Evolutionary conservation across 2,329 filamentous ascomycete genomes (phyloP), one percentile per base, ranked within the genome.

Genomic region (Microsporum canis): DNA sequence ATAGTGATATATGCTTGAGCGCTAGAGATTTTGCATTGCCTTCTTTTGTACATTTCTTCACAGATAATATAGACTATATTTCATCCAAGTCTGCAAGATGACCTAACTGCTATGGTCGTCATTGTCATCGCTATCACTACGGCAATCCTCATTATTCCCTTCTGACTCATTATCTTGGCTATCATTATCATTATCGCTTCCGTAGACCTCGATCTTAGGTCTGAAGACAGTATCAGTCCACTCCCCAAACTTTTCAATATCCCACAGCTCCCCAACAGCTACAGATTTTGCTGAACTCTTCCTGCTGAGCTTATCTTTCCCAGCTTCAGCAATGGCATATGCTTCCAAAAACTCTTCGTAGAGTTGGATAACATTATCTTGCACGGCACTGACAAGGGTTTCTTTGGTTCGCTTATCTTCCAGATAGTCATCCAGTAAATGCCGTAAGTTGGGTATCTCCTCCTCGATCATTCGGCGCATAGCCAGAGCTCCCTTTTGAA

Each of bases 271-370:
- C 79, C 81, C 66, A 34, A 34, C n/a, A 84, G 85, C n/a, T 81
- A 81, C 68, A 84, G 84, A 61, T 72, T 78, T 62, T 69, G 74
- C 17, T 65, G 60, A 49, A 71, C 67, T 68, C 69, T 34, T 67
- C 10, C 55, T 57, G 14, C 55, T 36, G 17, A 12, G 55, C 68
- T 61, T 64, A 65, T 61, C 65, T 63, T 60, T 68, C 67, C 23
- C 69, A 61, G 27, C 62, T 66, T 61, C 66, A 27, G 74, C 66
- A 58, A 77, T 78, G 6, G 75, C 73, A 64, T 79, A 79, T 29
- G 73, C 75, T 34, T 85, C 82, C 63, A 84, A 84, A 73, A 85
- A 87, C 4, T 81, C 79, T 68, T 87, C 84, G 66, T 88, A 88
- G 7, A 77, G 77, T 68, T 82, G 78, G 14, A 84, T 78, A 12